Percentiles rank a stretch among this genome's conserved stretches.
phyloP scores from a whole-genome alignment of 805 yeast genomes.

The Schwanniomyces vanrijiae region DNA sequence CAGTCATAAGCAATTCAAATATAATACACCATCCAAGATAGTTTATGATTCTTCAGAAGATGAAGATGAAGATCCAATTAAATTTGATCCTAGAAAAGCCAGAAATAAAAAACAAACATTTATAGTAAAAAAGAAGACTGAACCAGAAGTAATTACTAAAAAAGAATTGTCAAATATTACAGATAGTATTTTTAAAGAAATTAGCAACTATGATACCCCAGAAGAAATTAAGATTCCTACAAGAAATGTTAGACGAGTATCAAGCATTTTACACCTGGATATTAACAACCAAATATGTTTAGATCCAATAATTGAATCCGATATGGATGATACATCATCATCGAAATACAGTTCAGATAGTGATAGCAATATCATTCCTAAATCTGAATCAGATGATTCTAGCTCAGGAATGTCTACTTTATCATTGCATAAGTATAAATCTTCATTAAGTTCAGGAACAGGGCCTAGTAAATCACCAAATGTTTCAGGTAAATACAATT shows the following conservation, averaged over 20 bases:
- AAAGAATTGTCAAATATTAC: background rate
- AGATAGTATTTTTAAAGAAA: background rate
- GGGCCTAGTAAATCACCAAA: slow-evolving; percentile 19
- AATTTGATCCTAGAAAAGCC: slow-evolving; percentile 20
- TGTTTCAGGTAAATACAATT: slow-evolving; percentile 7
- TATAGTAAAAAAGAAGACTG: background rate
- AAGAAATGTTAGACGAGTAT: background rate
- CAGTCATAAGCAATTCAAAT: slow-evolving; percentile 1
- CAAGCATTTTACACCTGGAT: slow-evolving; percentile 16
- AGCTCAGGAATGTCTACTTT: slow-evolving; percentile 33
- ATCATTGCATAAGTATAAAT: slow-evolving; percentile 39
- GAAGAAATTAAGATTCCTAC: background rate
- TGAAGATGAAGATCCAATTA: slow-evolving; percentile 13
- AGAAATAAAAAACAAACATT: slow-evolving; percentile 3
- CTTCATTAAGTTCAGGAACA: slow-evolving; percentile 35
- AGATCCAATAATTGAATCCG: slow-evolving; percentile 39
- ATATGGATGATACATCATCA: slow-evolving; percentile 26
- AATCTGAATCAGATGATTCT: slow-evolving; percentile 18
- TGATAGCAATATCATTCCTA: slow-evolving; percentile 12
- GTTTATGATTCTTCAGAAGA: slow-evolving; percentile 16
- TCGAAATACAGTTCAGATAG: slow-evolving; percentile 33
- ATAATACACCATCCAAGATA: slow-evolving; percentile 8
- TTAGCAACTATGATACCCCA: background rate
- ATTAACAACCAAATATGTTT: slow-evolving; percentile 31
- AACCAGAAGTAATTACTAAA: background rate